phyloP scores from a whole-genome alignment of 768 basidiomycete genomes.

The Hortiboletus campestris region DNA sequence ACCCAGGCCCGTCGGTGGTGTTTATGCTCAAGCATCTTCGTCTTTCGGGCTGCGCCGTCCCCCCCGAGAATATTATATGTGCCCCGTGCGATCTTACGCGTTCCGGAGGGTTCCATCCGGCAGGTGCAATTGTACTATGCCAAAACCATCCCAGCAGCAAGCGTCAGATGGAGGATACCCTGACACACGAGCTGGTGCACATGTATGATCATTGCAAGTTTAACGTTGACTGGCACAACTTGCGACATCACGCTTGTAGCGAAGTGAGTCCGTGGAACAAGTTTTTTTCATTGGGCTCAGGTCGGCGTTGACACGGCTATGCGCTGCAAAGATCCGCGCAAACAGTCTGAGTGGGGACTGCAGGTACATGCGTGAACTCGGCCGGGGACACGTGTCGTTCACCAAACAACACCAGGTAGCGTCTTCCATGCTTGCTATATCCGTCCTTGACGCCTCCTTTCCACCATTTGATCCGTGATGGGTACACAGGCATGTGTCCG shows the following conservation, averaged over 20 bases:
- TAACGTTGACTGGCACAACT: conserved; percentile 86
- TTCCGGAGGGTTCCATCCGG: conserved; percentile 84
- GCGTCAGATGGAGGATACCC: conserved; percentile 88
- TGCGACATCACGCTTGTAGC: conserved; percentile 94
- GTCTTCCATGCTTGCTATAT: conserved; percentile 10
- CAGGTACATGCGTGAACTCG: conserved; percentile 76
- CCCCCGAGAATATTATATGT: conserved; percentile 75
- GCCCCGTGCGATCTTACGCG: conserved; percentile 72
- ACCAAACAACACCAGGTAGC: conserved; percentile 92
- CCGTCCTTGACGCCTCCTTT: conserved; percentile 9
- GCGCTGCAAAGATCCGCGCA: conserved; percentile 77
- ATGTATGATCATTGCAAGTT: conserved; percentile 96
- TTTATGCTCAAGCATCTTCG: conserved; percentile 94
- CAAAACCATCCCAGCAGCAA: conserved; percentile 79
- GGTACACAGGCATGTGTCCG: conserved; percentile 77
- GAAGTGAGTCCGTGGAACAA: conserved; percentile 58
- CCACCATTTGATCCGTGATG: conserved; percentile 2
- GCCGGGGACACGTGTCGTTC: conserved; percentile 73
- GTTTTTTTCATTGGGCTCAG: background rate
- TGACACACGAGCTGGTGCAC: conserved; percentile 92
- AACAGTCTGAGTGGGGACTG: conserved; percentile 95
- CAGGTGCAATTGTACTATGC: conserved; percentile 81
- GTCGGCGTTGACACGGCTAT: background rate
- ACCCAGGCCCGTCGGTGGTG: conserved; percentile 74
- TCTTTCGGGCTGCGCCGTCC: conserved; percentile 68